Conservation (phyloP, 257 asterid species). For the Nemophila menziesii region DNA sequence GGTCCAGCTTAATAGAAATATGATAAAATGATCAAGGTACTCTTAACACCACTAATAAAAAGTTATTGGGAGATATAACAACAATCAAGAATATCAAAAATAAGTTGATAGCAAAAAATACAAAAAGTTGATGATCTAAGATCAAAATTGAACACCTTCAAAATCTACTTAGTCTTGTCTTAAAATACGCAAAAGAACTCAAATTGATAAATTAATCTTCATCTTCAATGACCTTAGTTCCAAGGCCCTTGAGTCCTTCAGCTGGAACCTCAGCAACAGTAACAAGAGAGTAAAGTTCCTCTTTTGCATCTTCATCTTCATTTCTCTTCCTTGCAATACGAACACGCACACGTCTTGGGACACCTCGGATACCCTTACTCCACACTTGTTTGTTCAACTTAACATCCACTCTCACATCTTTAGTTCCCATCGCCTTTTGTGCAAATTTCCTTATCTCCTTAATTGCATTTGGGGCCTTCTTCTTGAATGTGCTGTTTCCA, state of each 20-base stretch:
- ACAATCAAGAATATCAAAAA: background rate
- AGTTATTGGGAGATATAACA: background rate
- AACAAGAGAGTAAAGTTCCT: constrained; percentile 49
- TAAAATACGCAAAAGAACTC: background rate
- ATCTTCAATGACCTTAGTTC: constrained; percentile 42
- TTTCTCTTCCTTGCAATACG: constrained; percentile 54
- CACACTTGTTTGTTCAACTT: constrained; percentile 52
- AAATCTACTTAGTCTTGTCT: constrained; percentile 1
- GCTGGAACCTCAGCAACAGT: constrained; percentile 42
- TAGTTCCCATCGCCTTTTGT: constrained; percentile 44
- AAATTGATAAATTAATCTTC: constrained; percentile 19
- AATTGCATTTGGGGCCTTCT: constrained; percentile 53
- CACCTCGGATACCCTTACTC: constrained; percentile 57
- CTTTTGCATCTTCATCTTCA: constrained; percentile 57
- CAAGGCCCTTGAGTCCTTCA: constrained; percentile 42
- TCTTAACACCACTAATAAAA: too few species aligned
- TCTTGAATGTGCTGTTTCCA: constrained; percentile 37
- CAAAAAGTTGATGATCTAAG: background rate
- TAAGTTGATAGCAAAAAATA: background rate
- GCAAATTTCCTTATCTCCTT: constrained; percentile 51
- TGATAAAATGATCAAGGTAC: too few species aligned
- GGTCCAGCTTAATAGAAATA: too few species aligned
- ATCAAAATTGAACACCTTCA: background rate
- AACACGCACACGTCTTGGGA: constrained; percentile 46
- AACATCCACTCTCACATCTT: constrained; percentile 44